Conservation (phyloP, 768 basidiomycete genomes). For the Suillus luteus region DNA sequence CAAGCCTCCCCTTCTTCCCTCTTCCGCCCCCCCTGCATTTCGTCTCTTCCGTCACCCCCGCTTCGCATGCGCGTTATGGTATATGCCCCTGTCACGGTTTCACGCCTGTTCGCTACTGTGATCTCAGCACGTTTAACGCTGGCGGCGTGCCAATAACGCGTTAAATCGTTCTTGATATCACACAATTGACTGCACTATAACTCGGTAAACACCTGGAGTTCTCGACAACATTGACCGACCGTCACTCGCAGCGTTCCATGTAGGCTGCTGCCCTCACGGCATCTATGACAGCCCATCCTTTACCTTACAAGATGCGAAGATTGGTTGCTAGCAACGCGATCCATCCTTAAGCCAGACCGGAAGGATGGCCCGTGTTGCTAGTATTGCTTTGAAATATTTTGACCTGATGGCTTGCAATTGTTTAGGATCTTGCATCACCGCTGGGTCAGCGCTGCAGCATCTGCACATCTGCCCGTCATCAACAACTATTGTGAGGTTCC, state of each 20-base stretch:
- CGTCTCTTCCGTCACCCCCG: not conserved
- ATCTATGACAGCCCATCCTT: not conserved
- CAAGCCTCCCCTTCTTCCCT: not conserved
- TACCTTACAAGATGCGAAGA: not conserved
- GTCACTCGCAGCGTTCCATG: not conserved
- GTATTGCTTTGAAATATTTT: too few relatives aligned
- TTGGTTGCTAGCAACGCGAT: too few relatives aligned
- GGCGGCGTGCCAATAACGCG: not conserved
- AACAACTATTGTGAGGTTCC: not conserved
- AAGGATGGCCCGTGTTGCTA: too few relatives aligned
- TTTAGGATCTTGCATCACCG: not conserved
- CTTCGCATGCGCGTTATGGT: not conserved
- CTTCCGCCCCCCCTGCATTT: not conserved
- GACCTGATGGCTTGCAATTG: not conserved
- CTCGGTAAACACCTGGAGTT: not conserved
- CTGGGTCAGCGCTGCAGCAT: not conserved
- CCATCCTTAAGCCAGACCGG: too few relatives aligned
- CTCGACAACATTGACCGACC: not conserved
- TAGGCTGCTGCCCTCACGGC: not conserved
- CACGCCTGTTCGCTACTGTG: not conserved
- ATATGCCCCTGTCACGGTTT: not conserved
- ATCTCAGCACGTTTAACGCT: not conserved
- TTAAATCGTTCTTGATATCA: not conserved
- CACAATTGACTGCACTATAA: not conserved
- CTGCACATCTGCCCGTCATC: not conserved